Conservation (phyloP, 345 rosid species). For the Eucalyptus camaldulensis region DNA sequence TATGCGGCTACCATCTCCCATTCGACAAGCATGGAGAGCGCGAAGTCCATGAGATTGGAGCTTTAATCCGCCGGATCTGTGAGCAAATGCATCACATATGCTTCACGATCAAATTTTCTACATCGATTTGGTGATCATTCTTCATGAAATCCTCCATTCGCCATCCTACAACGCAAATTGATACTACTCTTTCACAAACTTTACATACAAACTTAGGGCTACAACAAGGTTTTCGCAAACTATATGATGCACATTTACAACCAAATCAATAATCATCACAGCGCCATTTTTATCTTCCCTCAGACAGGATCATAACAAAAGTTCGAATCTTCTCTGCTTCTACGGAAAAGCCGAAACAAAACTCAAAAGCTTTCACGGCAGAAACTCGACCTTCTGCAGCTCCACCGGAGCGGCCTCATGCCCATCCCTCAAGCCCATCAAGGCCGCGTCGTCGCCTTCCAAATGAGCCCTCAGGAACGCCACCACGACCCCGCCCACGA, state of each 20-base stretch:
- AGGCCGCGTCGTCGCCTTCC: constrained; percentile 32
- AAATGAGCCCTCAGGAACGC: constrained; percentile 58
- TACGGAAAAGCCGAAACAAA: neutral
- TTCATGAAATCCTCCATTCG: neutral
- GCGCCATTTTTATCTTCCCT: neutral
- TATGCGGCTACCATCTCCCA: neutral
- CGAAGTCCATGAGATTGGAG: too few species aligned
- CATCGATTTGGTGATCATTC: neutral
- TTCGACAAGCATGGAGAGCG: too few species aligned
- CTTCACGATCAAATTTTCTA: too few species aligned
- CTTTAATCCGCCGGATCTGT: too few species aligned
- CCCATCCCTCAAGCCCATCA: constrained; percentile 46
- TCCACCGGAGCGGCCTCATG: constrained; percentile 15
- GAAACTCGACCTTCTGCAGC: neutral
- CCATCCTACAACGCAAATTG: neutral
- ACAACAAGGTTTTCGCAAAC: neutral
- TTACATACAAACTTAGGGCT: neutral
- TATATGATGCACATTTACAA: neutral
- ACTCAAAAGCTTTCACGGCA: neutral
- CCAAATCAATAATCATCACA: neutral
- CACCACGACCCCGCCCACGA: constrained; percentile 59
- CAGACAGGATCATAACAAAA: neutral
- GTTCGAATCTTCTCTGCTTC: neutral
- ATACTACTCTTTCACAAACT: neutral
- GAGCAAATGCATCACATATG: too few species aligned